A percentile compares a stretch with the other conserved stretches of the same genome.
These are phyloP conservation scores for Gypsophila paniculata DNA, from an alignment of 179 eudicot species.

Conservation along the genomic window DNA sequence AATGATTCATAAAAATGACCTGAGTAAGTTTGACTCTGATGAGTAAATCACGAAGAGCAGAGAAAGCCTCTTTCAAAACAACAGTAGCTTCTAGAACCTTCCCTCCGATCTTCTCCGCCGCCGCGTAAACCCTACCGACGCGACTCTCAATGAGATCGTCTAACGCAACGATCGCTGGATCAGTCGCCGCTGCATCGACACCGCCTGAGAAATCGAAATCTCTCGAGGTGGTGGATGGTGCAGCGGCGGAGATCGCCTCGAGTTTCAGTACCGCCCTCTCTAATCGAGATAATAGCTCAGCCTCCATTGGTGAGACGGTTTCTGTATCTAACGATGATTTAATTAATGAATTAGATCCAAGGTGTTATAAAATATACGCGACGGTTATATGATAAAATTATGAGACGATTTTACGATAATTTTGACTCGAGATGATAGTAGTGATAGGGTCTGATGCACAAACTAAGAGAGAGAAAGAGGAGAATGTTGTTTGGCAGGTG, in stretches of 20 bases:
- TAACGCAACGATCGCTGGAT: constrained; percentile 75
- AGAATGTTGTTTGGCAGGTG: constrained; percentile 5
- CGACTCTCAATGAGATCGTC: constrained; percentile 54
- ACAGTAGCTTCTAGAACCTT: constrained; percentile 61
- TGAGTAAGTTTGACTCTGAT: constrained; percentile 60
- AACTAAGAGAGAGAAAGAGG: not conserved
- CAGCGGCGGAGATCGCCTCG: constrained; percentile 46
- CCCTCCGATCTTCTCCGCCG: constrained; percentile 83
- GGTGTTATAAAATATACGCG: no score
- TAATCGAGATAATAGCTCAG: constrained; percentile 52
- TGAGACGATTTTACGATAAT: no score
- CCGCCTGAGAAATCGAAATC: constrained; percentile 24
- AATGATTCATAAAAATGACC: constrained; percentile 32
- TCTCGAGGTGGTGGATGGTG: constrained; percentile 21
- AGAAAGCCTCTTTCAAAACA: constrained; percentile 55
- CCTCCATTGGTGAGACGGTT: constrained; percentile 45
- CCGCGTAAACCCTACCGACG: constrained; percentile 53
- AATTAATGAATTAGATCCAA: no score
- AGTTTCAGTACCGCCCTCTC: constrained; percentile 75
- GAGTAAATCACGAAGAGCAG: constrained; percentile 68
- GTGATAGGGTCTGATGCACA: no score
- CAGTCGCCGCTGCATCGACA: constrained; percentile 35
- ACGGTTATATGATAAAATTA: no score
- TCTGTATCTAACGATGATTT: not conserved
- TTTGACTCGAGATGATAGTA: no score